Conservation (phyloP, 768 basidiomycete species). For the Hydnum rufescens region DNA sequence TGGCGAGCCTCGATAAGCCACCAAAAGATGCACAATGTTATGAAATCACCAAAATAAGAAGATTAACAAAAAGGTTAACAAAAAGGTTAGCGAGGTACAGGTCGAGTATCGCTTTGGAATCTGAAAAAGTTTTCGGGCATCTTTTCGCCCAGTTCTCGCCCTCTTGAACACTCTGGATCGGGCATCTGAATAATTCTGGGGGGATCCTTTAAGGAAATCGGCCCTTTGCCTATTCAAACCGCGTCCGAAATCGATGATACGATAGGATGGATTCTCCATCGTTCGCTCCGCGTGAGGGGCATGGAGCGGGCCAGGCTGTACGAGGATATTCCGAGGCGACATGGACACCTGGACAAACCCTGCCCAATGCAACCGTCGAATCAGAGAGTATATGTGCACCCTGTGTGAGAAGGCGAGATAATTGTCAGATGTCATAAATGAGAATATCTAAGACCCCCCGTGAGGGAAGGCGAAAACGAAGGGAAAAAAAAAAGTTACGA, state of each 20-base stretch:
- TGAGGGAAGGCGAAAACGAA: background rate
- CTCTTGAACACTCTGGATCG: too few species aligned
- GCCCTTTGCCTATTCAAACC: too few species aligned
- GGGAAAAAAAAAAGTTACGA: background rate
- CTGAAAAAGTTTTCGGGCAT: too few species aligned
- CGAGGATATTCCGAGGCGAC: slow-evolving; percentile 2
- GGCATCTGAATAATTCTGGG: too few species aligned
- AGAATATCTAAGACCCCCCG: background rate
- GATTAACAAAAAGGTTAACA: too few species aligned
- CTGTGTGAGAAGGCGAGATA: background rate
- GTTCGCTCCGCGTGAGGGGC: background rate
- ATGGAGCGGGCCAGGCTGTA: slow-evolving; percentile 7
- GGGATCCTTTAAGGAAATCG: too few species aligned
- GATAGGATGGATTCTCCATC: slow-evolving; percentile 2
- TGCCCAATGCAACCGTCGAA: slow-evolving; percentile 2
- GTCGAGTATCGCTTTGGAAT: too few species aligned
- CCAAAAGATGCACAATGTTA: too few species aligned
- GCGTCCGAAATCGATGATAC: slow-evolving; percentile 9
- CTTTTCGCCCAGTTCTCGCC: too few species aligned
- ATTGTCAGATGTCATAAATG: background rate
- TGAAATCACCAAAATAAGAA: too few species aligned
- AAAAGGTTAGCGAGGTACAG: too few species aligned
- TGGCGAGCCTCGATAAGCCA: too few species aligned
- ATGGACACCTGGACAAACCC: slow-evolving; percentile 5
- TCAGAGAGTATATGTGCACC: background rate